Evolutionary conservation across 2,329 filamentous ascomycete species (phyloP).

Genomic region (Nakataea oryzae): DNA sequence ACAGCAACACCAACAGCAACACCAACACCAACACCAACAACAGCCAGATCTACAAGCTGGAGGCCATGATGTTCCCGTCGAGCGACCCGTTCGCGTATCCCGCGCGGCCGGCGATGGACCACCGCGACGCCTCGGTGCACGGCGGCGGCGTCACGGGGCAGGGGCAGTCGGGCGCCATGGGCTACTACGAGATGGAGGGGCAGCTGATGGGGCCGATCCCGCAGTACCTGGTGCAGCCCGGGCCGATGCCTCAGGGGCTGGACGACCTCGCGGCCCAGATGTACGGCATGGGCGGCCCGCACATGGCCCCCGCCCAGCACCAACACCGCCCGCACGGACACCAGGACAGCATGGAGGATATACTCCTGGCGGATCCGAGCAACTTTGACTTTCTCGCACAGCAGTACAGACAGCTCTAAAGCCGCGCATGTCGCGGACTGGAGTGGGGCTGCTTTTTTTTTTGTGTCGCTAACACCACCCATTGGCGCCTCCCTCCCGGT

Average conservation of each 20-base stretch:
- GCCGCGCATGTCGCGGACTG: too few species aligned
- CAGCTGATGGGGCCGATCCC: conserved; percentile 57
- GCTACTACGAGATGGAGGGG: conserved; percentile 59
- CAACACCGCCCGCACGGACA: conserved; percentile 6
- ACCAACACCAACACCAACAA: conserved; percentile 18
- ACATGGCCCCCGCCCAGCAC: conserved; percentile 8
- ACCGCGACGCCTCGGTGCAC: neutral
- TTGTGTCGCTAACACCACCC: too few species aligned
- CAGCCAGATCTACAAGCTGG: conserved; percentile 55
- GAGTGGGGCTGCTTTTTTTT: too few species aligned
- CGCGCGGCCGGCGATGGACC: conserved; percentile 58
- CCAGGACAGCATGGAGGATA: conserved; percentile 2
- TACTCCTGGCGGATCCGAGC: neutral
- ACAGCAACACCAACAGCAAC: conserved; percentile 19
- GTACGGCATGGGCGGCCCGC: conserved; percentile 7
- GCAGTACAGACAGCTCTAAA: neutral
- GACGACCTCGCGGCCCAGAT: conserved; percentile 9
- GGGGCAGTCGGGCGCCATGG: conserved; percentile 21
- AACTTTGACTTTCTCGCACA: neutral
- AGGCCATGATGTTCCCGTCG: conserved; percentile 72
- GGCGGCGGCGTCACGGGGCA: neutral
- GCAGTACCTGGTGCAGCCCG: conserved; percentile 9
- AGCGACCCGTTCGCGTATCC: conserved; percentile 72
- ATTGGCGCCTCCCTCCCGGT: neutral
- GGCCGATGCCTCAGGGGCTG: conserved; percentile 2